Conservation (phyloP, 371 early-diverging fungal genomes). For the Saksenaea vasiformis region DNA sequence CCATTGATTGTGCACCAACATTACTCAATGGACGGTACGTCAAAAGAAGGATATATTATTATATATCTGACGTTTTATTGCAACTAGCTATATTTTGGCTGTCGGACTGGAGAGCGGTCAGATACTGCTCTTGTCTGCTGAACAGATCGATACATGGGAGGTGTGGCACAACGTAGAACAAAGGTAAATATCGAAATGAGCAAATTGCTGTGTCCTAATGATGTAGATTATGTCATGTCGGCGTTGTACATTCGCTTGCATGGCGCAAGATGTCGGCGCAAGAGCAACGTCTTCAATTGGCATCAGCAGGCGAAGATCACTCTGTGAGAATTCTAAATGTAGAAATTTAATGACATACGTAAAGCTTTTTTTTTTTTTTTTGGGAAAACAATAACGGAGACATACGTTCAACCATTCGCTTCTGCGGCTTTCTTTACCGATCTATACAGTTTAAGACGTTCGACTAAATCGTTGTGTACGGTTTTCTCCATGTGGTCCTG, state of each 20-base stretch:
- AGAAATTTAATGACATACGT: conserved; percentile 21
- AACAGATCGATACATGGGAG: conserved; percentile 41
- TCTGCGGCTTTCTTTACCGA: conserved; percentile 4
- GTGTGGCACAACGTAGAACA: conserved; percentile 40
- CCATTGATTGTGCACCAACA: conserved; percentile 75
- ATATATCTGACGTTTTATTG: conserved; percentile 7
- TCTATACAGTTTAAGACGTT: conserved; percentile 13
- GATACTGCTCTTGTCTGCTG: conserved; percentile 55
- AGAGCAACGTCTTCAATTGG: conserved; percentile 52
- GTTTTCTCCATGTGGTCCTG: neutral
- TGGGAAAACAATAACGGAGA: neutral
- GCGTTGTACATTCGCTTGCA: conserved; percentile 63
- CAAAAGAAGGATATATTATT: neutral
- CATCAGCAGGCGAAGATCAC: conserved; percentile 74
- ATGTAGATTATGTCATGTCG: conserved; percentile 59
- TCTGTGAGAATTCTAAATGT: conserved; percentile 71
- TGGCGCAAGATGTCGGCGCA: conserved; percentile 52
- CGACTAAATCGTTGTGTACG: neutral
- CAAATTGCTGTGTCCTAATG: neutral
- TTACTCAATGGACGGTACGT: conserved; percentile 40
- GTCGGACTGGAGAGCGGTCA: conserved; percentile 84
- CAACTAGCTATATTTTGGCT: conserved; percentile 72
- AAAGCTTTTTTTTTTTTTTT: neutral
- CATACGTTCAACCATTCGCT: conserved; percentile 9
- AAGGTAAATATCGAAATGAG: conserved; percentile 37